These are phyloP conservation scores for Cephaloascus albidus DNA, from an alignment of 805 yeast genomes.

Conservation along the genomic window DNA sequence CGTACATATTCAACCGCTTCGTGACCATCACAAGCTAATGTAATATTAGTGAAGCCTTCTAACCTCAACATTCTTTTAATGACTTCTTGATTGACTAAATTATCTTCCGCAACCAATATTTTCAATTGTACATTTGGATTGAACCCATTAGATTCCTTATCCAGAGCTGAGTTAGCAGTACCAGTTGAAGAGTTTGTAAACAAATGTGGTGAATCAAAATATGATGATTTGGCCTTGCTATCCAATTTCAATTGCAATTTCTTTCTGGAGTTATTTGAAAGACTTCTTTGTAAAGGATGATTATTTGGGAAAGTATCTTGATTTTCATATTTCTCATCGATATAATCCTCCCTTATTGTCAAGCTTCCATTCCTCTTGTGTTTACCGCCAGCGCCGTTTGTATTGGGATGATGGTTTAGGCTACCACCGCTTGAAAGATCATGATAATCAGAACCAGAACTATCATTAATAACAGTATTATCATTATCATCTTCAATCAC, in stretches of 20 bases:
- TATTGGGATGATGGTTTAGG: no score
- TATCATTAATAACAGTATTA: constrained; percentile 3
- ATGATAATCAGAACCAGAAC: constrained; percentile 2
- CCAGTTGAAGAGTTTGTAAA: neutral
- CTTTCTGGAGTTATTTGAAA: neutral
- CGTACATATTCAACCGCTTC: constrained; percentile 72
- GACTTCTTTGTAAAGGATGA: neutral
- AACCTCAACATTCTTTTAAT: constrained; percentile 78
- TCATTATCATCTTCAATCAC: constrained; percentile 17
- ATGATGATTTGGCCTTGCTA: constrained; percentile 3
- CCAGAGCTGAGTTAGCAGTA: neutral
- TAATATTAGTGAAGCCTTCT: constrained; percentile 68
- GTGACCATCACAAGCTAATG: constrained; percentile 82
- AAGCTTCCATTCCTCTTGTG: neutral
- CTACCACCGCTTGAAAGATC: neutral
- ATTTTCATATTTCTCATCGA: neutral
- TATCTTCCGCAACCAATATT: constrained; percentile 89
- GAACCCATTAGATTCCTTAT: neutral
- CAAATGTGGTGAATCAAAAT: constrained; percentile 26
- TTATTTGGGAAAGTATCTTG: neutral
- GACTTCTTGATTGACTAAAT: constrained; percentile 89
- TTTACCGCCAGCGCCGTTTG: neutral
- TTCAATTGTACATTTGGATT: constrained; percentile 19
- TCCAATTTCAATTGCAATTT: neutral
- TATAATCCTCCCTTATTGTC: neutral